Evolutionary conservation across 805 yeast species (phyloP), one percentile per base, ranked within the genome.

Genomic region (Wickerhamiella dianesei): DNA sequence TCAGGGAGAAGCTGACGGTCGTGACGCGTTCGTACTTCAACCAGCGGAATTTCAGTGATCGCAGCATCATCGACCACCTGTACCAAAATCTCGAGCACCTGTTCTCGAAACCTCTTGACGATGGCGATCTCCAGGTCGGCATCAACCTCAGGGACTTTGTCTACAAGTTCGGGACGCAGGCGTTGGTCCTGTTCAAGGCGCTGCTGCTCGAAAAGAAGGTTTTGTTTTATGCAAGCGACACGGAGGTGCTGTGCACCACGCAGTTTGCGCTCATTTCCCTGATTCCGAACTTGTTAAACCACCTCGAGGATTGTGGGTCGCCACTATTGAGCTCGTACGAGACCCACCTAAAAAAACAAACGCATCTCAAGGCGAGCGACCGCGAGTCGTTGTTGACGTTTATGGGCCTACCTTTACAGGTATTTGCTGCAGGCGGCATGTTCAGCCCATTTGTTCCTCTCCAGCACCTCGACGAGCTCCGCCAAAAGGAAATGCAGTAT

Each of bases 371-470:
- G 54, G 77, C 94, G 4, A 80, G 84, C 49, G 88, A 86, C 62
- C 67, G 96, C 44, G 71, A 73, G 51, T 83, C 95, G 0, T 71
- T 88, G 60, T 65, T 89, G 37, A 66, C 75, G 32, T 92, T 85
- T 59, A 74, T 86, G 58, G 98, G 97, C 0, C 68, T 92, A 29
- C 98, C 98, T 0, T 67, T 92, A 44, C 88, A 82, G 55, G 63
- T 87, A 1, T 92, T 92, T 64, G 86, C 86, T 44, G 75, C 76
- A 54, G 94, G 94, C 40, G 87, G 94, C 1, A 72, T 89, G 50
- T 88, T 94, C 71, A 80, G 82, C 55, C 97, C 98, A 1, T 92
- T 89, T 64, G 72, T 88, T n/a, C 94, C 97, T 0, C 67, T 92
- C 47, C 98, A 89, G 62, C 97, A 89, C 59, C 67, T 89, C 47